Evolutionary conservation across 495 filamentous ascomycete species (phyloP), one percentile per base, ranked within the genome.

Genomic region (Extremus antarcticus): DNA sequence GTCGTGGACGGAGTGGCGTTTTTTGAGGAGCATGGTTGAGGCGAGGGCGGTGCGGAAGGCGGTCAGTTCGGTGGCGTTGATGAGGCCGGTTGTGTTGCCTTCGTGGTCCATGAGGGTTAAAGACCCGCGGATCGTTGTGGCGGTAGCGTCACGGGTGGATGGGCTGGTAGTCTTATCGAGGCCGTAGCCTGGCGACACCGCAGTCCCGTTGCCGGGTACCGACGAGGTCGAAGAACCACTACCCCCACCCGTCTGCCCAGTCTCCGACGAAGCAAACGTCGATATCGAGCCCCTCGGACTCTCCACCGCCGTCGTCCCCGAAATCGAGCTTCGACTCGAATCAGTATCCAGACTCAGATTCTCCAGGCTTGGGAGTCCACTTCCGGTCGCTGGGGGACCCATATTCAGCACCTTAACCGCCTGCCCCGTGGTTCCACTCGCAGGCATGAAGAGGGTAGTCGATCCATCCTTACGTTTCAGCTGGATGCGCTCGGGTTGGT

Each of bases 381-480:
- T 21, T 35, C 29, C 29, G 7, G 41, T 17, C 20, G 63, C 57
- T 15, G 66, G 63, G 0, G 62, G 61, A 2, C 57, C 52, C 11
- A 76, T 60, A 7, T 80, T 82, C 13, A 85, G 73, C 56, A 84
- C 78, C 66, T 86, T 86, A 53, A 86, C 76, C 9, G 81, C 82
- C 15, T 80, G 65, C 0, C 75, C 78, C 25, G 74, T 70, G 49
- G 74, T 74, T 16, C 75, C 79, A 51, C 71, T 79, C 1, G 87
- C 87, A 2, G 92, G 92, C 92, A 96, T 98, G 67, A 95, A 92
- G 25, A 97, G 74, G 0, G 87, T 95, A 2, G 86, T 94, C 41
- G 81, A 79, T 38, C 87, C 85, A 73, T 87, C 84, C 20, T 71
- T 75, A 25, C 77, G 77, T 43, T 80, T 78, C 46, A 91, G 78